These are phyloP conservation scores for Pseudogymnoascus sp. DNA, from an alignment of 2,329 filamentous ascomycete genomes.

Conservation along the genomic window DNA sequence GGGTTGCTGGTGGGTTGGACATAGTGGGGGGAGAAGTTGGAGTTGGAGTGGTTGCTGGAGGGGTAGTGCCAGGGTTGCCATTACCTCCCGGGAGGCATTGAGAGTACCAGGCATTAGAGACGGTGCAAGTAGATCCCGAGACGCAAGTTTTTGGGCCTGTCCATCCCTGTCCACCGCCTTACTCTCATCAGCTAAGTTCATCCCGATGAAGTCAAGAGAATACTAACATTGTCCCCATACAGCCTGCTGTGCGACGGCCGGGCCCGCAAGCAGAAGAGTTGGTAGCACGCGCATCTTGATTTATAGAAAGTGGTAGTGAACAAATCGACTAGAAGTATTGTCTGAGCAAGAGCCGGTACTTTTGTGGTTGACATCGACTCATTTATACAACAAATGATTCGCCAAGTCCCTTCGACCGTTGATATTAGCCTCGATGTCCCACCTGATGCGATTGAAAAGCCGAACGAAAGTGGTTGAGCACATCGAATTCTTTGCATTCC, in stretches of 20 bases:
- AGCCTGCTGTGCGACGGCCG: neutral
- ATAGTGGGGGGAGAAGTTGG: neutral
- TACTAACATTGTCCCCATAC: conserved; percentile 1
- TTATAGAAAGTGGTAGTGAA: neutral
- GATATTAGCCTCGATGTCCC: neutral
- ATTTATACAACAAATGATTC: neutral
- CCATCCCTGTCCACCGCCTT: conserved; percentile 12
- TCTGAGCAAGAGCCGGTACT: neutral
- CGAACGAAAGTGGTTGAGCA: neutral
- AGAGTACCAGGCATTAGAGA: conserved; percentile 19
- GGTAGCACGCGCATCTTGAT: neutral
- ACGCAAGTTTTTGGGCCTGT: conserved; percentile 18
- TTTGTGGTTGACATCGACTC: neutral
- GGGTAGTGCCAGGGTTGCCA: neutral
- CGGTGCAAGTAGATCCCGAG: conserved; percentile 14
- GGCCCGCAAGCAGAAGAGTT: conserved; percentile 1
- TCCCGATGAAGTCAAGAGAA: neutral
- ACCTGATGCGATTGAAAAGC: conserved; percentile 1
- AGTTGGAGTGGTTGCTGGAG: neutral
- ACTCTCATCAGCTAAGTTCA: neutral
- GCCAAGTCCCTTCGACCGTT: neutral
- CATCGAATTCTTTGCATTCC: neutral
- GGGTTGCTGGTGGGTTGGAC: neutral
- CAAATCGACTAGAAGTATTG: neutral
- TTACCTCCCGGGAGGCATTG: conserved; percentile 18